Conservation (phyloP, 495 filamentous ascomycete genomes). For the Talaromyces nanjingensis region DNA sequence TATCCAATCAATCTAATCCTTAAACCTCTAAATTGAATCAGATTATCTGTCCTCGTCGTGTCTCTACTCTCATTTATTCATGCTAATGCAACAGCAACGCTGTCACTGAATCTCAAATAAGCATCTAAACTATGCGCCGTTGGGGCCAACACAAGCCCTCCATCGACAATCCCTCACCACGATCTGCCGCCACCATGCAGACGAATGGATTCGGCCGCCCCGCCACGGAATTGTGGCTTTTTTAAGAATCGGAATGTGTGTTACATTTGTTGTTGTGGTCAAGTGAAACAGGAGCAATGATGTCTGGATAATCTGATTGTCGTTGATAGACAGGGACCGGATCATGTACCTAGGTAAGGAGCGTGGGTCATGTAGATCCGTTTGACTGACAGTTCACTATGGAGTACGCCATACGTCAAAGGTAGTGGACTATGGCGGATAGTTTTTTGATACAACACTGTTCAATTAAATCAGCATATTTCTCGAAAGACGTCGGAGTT, state of each 20-base stretch:
- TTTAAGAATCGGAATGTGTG: neutral
- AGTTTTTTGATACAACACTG: neutral
- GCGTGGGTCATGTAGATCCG: neutral
- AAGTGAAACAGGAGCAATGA: neutral
- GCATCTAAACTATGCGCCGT: slow-evolving; percentile 2
- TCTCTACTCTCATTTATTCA: neutral
- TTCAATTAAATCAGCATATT: neutral
- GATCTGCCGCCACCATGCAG: slow-evolving; percentile 10
- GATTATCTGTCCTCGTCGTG: neutral
- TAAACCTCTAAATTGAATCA: too few relatives aligned
- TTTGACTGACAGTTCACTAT: neutral
- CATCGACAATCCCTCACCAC: neutral
- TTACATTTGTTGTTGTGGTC: neutral
- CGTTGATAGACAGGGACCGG: neutral
- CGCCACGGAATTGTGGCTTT: slow-evolving; percentile 2
- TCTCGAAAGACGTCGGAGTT: neutral
- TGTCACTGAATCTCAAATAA: neutral
- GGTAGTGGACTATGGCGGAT: neutral
- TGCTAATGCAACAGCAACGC: neutral
- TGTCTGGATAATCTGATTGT: neutral
- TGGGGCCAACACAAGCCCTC: neutral
- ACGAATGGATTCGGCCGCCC: slow-evolving; percentile 5
- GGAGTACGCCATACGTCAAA: neutral
- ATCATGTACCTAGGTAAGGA: neutral
- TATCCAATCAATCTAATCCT: too few relatives aligned